Evolutionary conservation across 1,284 basidiomycete species (phyloP), one percentile per base, ranked within the genome.

Genomic region (Ustilago esculenta): DNA sequence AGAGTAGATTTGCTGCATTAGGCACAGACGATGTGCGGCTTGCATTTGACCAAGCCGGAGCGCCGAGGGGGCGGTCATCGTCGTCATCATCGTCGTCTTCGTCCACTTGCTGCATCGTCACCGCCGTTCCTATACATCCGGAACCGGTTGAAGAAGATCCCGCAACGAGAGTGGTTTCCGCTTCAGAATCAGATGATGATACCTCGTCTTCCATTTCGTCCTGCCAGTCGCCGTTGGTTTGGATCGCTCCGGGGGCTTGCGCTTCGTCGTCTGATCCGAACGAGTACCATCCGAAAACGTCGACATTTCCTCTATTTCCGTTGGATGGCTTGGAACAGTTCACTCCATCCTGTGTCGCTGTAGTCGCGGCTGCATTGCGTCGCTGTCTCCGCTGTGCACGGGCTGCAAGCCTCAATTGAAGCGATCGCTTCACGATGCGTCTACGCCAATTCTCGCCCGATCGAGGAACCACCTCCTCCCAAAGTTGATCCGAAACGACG

Each of bases 31-130:
- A 34, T 11, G 15, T 36, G 43, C 39, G 56, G 21, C 48, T 55
- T 24, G 44, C 24, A 29, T 39, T 48, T 3, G 55, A 41, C 51
- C 51, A 54, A 10, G 35, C 29, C 10, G 65, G 44, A 4, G 59
- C 66, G 11, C 66, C 66, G 12, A 70, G 50, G 0, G 67, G 67
- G n/a, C 59, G 56, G 25, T 70, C 67, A 30, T 71, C 68, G 24
- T 71, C 67, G 15, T 71, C 68, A 21, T 70, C 67, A 27, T 70
- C 60, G 24, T 70, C 67, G 17, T 59, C 67, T 27, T 64, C 56
- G 33, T 70, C 61, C 11, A 49, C 35, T 32, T 57, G 68, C 41
- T 56, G 67, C 56, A 65, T 53, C 10, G 56, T 70, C 17, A 59
- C 67, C 21, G 60, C 48, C 15, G 60, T 65, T 5, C 66, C 66